Base-by-base conservation (phyloP, 768 basidiomycete genomes). In the Kwoniella newhampshirensis region DNA sequence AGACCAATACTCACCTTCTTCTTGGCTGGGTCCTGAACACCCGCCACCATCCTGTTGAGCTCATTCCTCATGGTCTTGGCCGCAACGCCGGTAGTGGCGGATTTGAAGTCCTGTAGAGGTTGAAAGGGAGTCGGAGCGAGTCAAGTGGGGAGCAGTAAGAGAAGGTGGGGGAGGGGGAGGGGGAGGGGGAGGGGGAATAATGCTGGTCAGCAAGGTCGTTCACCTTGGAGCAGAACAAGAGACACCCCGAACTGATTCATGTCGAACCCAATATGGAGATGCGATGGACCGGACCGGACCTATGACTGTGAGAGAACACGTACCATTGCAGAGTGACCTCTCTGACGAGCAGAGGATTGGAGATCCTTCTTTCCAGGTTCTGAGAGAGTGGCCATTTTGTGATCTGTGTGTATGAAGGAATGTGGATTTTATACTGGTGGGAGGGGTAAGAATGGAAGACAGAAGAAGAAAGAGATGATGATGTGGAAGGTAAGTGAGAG, bases 31-130 rank as follows among this genome's bases (percentile, higher is more conserved):
- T 97, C 89, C 62, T 84, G 81, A 74, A 94, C 88, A 60, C 86
- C 87, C 75, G 82, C 81, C 72, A 97, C 91, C 82, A 99, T 88
- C 73, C 85, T 85, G 77, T 87, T 87, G 79, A 99, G 87, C 81
- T 98, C 96, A 76, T 97, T 96, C 52, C 91, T 86, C 94, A 97
- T 97, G 54, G 91, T 82, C 81, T 96, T 97, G 66, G 89, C 88
- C 25, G 89, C 87, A 64, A 92, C 87, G 64, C 90, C 91, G 51
- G 91, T 92, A 32, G 85, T 93, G 63, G 94, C 94, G n/a, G 91
- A 93, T 82, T 93, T 92, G 85, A 94, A 94, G 80, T 97, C 70
- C 70, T 71, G 60, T 36, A 27, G 15, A 45, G 40, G 35, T 17
- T 4, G 30, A 47, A 12, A 26, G 42, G 54, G 7, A 32, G 4